Evolutionary conservation across 306 rosid species (phyloP).

Genomic region (Inga leiocalycina): DNA sequence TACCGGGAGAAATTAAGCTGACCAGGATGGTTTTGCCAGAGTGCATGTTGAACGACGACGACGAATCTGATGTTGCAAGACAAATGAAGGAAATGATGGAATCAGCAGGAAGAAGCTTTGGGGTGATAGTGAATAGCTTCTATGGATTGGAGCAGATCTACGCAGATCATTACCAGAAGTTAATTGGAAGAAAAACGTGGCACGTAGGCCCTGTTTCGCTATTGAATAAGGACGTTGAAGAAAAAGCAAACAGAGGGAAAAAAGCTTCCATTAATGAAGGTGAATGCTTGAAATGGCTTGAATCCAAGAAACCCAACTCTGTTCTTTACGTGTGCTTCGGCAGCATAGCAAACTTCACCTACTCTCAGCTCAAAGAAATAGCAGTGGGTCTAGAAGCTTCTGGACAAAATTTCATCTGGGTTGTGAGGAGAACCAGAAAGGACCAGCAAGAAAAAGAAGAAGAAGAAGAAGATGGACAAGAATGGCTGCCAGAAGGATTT

Average conservation of each 20-base stretch:
- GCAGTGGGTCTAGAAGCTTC: constrained; percentile 47
- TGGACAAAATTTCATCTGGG: constrained; percentile 30
- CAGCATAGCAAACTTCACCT: constrained; percentile 31
- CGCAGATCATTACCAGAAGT: constrained; percentile 49
- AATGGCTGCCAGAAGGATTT: constrained; percentile 25
- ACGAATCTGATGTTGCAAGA: neutral
- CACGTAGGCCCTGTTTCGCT: constrained; percentile 55
- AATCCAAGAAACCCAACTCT: constrained; percentile 39
- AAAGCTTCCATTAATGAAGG: constrained; percentile 33
- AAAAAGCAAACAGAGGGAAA: constrained; percentile 42
- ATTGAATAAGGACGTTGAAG: constrained; percentile 32
- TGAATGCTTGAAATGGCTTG: constrained; percentile 38
- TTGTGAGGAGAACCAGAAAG: neutral
- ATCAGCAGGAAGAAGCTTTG: constrained; percentile 43
- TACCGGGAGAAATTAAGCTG: constrained; percentile 50
- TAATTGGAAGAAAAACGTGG: constrained; percentile 58
- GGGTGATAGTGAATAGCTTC: constrained; percentile 59
- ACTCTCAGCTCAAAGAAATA: constrained; percentile 49
- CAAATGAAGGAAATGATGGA: constrained; percentile 11
- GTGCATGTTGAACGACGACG: constrained; percentile 12
- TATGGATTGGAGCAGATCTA: constrained; percentile 52
- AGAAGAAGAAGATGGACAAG: neutral
- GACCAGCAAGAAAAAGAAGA: neutral
- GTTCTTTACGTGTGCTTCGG: constrained; percentile 56
- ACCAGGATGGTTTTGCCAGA: constrained; percentile 48